Evolutionary conservation across 2,329 filamentous ascomycete species (phyloP), one percentile per base, ranked within the genome.

Genomic region (Thelonectria olida): DNA sequence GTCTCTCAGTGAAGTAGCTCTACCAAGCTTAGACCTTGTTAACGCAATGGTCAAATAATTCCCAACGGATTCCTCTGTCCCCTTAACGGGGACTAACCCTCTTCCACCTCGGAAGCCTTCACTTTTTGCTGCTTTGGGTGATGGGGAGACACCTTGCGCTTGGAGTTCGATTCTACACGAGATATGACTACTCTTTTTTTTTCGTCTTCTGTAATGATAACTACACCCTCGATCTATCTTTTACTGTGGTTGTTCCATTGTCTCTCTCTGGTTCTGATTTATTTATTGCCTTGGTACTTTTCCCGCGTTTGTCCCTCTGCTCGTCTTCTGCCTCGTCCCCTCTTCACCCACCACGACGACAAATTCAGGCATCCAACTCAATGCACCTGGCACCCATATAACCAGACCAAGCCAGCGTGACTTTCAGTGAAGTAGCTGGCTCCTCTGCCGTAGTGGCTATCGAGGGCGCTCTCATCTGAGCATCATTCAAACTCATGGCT

Each of bases 51-150:
- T 19, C 9, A 38, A 15, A 42, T 23, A n/a, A 39, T 19, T 39
- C 12, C 13, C 13, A n/a, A 39, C 4, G 36, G 9, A 31, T 39
- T 8, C 17, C 17, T 5, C n/a, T n/a, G 36, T 13, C 17, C 36
- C 15, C 36, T 8, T 7, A 2, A 10, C 5, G 7, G 19, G 19
- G 39, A 44, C 20, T 23, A 8, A 20, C 19, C 39, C 12, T 5
- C 20, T 44, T 44, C 20, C 28, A 13, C 4, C 10, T 22, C 19
- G 28, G 47, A 39, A 51, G 31, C 27, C 53, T 56, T 56, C 53
- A 44, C 53, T 58, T 58, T 58, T 58, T 58, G 48, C 28, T n/a
- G 27, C 20, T 57, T 51, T 57, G 13, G 36, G 45, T 19, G 12
- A 25, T 6, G 19, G n/a, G n/a, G n/a, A n/a, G n/a, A n/a, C n/a